These are phyloP conservation scores for Agapanthus africanus DNA, from an alignment of 106 monocot genomes.

Conservation along the genomic window DNA sequence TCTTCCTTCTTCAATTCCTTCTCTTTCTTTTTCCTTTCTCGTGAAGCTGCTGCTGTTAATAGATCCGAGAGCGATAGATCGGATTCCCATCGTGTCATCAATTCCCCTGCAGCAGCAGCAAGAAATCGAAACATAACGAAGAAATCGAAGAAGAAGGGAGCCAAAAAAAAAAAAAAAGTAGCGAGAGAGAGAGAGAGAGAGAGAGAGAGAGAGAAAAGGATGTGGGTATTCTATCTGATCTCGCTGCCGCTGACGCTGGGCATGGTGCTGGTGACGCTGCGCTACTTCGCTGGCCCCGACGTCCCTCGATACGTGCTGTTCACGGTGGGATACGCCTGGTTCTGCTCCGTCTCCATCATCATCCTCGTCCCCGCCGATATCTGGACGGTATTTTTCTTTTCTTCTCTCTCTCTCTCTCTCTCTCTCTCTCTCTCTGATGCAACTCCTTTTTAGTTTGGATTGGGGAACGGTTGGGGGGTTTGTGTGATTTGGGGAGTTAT, in stretches of 20 bases:
- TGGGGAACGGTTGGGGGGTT: background rate
- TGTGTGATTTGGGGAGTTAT: background rate
- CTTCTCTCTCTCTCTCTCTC: background rate
- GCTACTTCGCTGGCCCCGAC: conserved; percentile 93
- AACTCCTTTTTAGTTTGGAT: background rate
- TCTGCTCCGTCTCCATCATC: conserved; percentile 95
- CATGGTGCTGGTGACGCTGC: conserved; percentile 83
- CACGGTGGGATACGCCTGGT: conserved; percentile 99
- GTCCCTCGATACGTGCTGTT: conserved; percentile 78
- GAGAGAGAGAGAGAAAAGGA: conserved; percentile 22
- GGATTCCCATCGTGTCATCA: too few relatives aligned
- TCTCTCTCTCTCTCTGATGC: background rate
- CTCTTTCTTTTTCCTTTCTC: background rate
- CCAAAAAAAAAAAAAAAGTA: background rate
- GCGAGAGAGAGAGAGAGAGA: background rate
- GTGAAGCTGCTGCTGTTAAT: too few relatives aligned
- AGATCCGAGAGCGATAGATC: too few relatives aligned
- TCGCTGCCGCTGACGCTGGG: conserved; percentile 87
- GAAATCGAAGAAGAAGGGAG: too few relatives aligned
- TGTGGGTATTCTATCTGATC: conserved; percentile 97
- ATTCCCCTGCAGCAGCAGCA: too few relatives aligned
- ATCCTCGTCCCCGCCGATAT: conserved; percentile 99
- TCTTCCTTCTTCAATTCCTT: background rate
- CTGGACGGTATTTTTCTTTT: conserved; percentile 63
- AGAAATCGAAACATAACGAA: too few relatives aligned